These are phyloP conservation scores for Phialophora verrucosa DNA, from an alignment of 2,329 filamentous ascomycete species.

Conservation along the genomic window DNA sequence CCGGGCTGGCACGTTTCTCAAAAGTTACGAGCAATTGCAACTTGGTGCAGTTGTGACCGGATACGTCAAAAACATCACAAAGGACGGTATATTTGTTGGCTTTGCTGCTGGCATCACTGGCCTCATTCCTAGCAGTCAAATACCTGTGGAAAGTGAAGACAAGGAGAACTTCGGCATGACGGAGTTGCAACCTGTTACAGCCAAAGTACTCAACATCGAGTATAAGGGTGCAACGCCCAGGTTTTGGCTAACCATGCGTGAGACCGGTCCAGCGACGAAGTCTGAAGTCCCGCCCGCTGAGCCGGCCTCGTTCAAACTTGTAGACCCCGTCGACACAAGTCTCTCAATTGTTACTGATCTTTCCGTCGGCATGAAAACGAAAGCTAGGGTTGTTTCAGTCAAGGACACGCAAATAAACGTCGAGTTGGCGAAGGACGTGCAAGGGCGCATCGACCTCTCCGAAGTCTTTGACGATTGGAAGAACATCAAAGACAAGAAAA, in stretches of 20 bases:
- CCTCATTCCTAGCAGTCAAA: constrained; percentile 77
- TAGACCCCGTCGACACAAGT: constrained; percentile 69
- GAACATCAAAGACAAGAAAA: constrained; percentile 80
- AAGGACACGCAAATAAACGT: constrained; percentile 95
- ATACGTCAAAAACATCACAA: constrained; percentile 83
- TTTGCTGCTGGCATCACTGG: constrained; percentile 80
- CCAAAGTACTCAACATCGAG: constrained; percentile 75
- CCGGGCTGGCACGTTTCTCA: constrained; percentile 73
- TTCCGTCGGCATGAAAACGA: constrained; percentile 71
- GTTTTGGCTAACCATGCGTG: constrained; percentile 68
- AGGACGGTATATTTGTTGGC: constrained; percentile 83
- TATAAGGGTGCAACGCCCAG: constrained; percentile 63
- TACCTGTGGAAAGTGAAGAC: constrained; percentile 71
- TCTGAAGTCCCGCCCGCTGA: constrained; percentile 37
- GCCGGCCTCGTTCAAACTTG: constrained; percentile 48
- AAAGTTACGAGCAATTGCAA: constrained; percentile 71
- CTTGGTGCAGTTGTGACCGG: constrained; percentile 73
- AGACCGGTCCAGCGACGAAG: constrained; percentile 45
- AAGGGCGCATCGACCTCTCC: constrained; percentile 91
- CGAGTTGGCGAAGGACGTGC: constrained; percentile 80
- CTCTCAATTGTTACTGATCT: constrained; percentile 74
- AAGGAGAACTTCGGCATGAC: constrained; percentile 78
- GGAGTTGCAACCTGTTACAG: constrained; percentile 75
- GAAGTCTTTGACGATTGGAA: constrained; percentile 89
- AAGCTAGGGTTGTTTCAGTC: constrained; percentile 79